Evolutionary conservation across 2,329 filamentous ascomycete genomes (phyloP).

Genomic region (Aureobasidium sp.): DNA sequence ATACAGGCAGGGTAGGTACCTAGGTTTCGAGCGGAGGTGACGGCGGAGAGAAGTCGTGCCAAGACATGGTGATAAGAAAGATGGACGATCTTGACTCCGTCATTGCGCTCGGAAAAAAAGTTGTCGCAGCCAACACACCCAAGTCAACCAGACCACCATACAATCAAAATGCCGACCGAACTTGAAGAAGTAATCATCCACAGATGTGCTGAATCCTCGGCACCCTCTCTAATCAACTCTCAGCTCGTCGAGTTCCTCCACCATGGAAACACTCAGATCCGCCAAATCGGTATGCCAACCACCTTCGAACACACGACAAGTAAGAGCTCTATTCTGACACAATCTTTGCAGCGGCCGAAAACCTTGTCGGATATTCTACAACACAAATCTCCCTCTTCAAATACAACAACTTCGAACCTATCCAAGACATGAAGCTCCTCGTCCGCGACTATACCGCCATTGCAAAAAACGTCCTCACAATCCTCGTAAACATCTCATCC

Average conservation of each 20-base stretch:
- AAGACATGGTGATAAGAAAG: constrained; percentile 7
- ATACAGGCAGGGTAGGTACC: no score
- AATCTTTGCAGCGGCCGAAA: constrained; percentile 72
- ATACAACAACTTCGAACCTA: constrained; percentile 75
- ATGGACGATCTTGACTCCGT: constrained; percentile 16
- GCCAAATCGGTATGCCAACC: constrained; percentile 71
- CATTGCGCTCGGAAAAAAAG: constrained; percentile 8
- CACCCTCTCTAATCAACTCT: constrained; percentile 17
- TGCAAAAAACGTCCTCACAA: constrained; percentile 91
- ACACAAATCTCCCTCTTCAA: constrained; percentile 88
- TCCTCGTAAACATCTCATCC: constrained; percentile 86
- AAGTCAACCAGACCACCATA: background rate
- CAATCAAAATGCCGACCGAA: constrained; percentile 51
- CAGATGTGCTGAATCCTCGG: background rate
- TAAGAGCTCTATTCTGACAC: background rate
- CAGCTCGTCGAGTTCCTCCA: constrained; percentile 95
- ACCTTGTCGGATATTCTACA: constrained; percentile 86
- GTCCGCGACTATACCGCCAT: constrained; percentile 90
- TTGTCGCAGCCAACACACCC: constrained; percentile 12
- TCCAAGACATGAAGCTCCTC: constrained; percentile 89
- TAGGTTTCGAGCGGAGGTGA: no score
- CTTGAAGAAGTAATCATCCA: constrained; percentile 48
- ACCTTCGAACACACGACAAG: constrained; percentile 8
- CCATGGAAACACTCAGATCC: constrained; percentile 91
- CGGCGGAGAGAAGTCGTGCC: no score